Base-by-base conservation (phyloP, 2,329 filamentous ascomycete species). In the Didymella pinodella region DNA sequence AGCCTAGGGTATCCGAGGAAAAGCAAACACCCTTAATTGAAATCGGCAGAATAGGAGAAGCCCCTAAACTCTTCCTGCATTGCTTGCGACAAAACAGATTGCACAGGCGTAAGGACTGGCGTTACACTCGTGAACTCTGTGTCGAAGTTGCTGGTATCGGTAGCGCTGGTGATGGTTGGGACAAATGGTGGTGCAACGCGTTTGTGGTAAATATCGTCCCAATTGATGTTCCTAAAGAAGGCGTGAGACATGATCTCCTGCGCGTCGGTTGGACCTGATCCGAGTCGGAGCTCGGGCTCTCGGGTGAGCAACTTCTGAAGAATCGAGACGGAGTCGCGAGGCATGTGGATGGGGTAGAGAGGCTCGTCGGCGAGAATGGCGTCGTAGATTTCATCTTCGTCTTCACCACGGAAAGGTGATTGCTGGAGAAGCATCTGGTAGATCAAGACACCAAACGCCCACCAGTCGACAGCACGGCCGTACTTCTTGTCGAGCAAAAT, bases 61-160 rank as follows among this genome's bases (percentile, higher is more conserved):
- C 95, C 95, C 59, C 95, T 88, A 90, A 99, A 99, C 78, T 99
- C 93, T 82, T 99, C 95, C 82, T 99, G 95, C 93, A 98, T 98
- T 43, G 93, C 92, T 83, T 98, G 95, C 28, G 94, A 96, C 64
- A 99, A 85, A 44, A 99, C 95, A 79, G 92, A 96, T 80, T 98
- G 93, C 54, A 99, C 95, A 50, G 95, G 95, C 29, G 95, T 99
- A 67, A 99, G 85, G 57, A 99, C 95, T 1, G 95, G 95, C 41
- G 95, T 99, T 54, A 99, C 95, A 74, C 94, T 98, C 1, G 95
- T 99, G 76, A 99, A 99, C 77, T 99, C 95, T 46, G 91, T 92
- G 77, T 99, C 95, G 78, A 99, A 99, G 81, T 99, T 99, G 84
- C 93, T 97, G n/a, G 95, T 99, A 81, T 99, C 95, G 43, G 95